Evolutionary conservation across 1,284 basidiomycete species (phyloP).

Genomic region (Trichosporon ovoides): DNA sequence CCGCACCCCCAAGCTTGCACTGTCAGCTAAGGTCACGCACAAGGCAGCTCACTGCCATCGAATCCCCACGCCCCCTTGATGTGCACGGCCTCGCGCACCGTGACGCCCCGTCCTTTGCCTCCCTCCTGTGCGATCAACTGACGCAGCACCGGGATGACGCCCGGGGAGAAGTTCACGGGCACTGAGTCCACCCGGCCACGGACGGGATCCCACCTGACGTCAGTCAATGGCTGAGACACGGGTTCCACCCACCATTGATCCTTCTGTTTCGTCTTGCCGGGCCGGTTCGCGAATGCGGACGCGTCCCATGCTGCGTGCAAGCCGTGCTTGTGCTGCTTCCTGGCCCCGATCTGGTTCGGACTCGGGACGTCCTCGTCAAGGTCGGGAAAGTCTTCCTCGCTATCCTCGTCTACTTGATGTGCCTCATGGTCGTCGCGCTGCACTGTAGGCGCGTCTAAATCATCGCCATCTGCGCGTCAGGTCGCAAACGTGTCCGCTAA

Average conservation of each 20-base stretch:
- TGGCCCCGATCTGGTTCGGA: neutral
- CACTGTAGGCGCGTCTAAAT: neutral
- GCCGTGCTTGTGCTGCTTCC: conserved; percentile 11
- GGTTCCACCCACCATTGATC: conserved; percentile 39
- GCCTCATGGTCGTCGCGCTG: conserved; percentile 5
- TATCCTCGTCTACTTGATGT: conserved; percentile 16
- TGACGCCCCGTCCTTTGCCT: conserved; percentile 57
- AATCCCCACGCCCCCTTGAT: conserved; percentile 60
- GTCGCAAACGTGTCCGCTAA: too few relatives aligned
- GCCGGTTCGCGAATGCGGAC: conserved; percentile 28
- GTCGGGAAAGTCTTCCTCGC: neutral
- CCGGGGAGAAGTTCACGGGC: conserved; percentile 72
- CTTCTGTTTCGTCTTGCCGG: conserved; percentile 25
- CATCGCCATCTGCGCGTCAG: conserved; percentile 15
- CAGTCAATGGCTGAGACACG: neutral
- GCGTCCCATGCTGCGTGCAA: conserved; percentile 34
- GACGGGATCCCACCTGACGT: conserved; percentile 42
- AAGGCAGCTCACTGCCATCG: conserved; percentile 61
- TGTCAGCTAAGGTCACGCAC: conserved; percentile 9
- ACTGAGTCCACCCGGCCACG: conserved; percentile 21
- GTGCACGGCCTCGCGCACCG: conserved; percentile 63
- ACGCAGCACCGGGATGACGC: conserved; percentile 62
- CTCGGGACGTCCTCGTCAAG: neutral
- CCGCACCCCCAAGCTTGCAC: conserved; percentile 48
- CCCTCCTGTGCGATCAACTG: conserved; percentile 56